Conservation (phyloP, 2,329 filamentous ascomycete genomes). For the Alternaria ventricosa region DNA sequence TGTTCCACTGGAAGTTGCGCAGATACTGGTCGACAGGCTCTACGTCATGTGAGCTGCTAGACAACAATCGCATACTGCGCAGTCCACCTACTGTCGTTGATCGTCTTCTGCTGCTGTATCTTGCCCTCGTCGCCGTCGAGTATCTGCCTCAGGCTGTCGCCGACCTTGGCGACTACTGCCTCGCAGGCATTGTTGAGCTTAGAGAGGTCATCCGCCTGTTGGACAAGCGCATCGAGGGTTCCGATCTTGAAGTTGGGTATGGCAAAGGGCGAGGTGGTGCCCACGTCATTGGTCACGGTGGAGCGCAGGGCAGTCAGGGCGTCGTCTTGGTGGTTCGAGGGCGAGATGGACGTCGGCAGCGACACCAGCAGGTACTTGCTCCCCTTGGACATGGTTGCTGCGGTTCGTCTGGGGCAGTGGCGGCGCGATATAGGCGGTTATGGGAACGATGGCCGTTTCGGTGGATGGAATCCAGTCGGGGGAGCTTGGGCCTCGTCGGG, state of each 20-base stretch:
- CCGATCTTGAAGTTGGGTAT: conserved; percentile 98
- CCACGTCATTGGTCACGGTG: conserved; percentile 76
- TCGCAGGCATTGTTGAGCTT: conserved; percentile 85
- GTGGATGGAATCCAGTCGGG: conserved; percentile 23
- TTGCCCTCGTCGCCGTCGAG: conserved; percentile 85
- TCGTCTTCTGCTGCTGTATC: conserved; percentile 84
- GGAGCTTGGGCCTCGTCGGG: conserved; percentile 23
- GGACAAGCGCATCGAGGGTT: conserved; percentile 90
- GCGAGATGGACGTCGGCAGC: conserved; percentile 84
- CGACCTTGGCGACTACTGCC: conserved; percentile 84
- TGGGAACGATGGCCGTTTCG: conserved; percentile 27
- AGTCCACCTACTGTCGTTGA: conserved; percentile 76
- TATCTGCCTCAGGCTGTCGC: conserved; percentile 81
- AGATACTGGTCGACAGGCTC: conserved; percentile 97
- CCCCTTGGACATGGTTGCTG: conserved; percentile 51
- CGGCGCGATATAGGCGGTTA: conserved; percentile 23
- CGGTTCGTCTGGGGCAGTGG: conserved; percentile 14
- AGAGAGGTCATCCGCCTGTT: conserved; percentile 92
- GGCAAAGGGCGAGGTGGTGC: conserved; percentile 75
- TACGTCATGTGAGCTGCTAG: conserved; percentile 49
- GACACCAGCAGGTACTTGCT: conserved; percentile 86
- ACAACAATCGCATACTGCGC: background rate
- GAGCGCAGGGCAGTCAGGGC: conserved; percentile 77
- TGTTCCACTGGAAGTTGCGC: conserved; percentile 91
- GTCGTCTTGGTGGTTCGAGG: conserved; percentile 79